Conservation (phyloP, 2,329 filamentous ascomycete species). For the Elsinoe batatas region DNA sequence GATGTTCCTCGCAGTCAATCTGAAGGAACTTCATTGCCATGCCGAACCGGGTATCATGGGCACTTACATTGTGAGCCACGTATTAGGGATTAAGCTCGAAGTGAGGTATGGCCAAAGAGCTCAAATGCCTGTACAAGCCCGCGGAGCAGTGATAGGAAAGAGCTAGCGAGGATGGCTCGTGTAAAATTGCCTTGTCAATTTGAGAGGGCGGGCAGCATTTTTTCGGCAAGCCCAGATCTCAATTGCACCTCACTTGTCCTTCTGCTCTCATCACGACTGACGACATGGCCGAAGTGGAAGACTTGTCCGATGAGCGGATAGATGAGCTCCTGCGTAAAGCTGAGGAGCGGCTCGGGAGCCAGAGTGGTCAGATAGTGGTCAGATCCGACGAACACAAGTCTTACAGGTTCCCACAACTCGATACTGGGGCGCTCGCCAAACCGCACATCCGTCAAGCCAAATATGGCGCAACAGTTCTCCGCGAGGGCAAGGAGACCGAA, state of each 20-base stretch:
- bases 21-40: no score
- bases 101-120: no score
- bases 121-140: background rate
- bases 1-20: background rate
- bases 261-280: background rate
- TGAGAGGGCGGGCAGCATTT: background rate
- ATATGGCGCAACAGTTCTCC: conserved; percentile 43
- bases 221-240: no score
- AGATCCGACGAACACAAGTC: conserved; percentile 18
- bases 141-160: background rate
- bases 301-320: conserved; percentile 54
- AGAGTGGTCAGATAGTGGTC: conserved; percentile 21
- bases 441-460: conserved; percentile 46
- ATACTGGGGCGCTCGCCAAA: conserved; percentile 37
- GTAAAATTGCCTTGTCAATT: background rate
- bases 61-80: background rate
- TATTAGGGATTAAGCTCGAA: background rate
- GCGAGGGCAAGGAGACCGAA: conserved; percentile 35
- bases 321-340: conserved; percentile 54
- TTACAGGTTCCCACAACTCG: conserved; percentile 43
- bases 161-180: background rate
- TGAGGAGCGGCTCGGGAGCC: conserved; percentile 46
- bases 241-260: background rate
- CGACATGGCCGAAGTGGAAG: conserved; percentile 24
- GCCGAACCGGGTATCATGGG: no score